Base-by-base conservation (phyloP, 768 basidiomycete species). In the Mycena pura region DNA sequence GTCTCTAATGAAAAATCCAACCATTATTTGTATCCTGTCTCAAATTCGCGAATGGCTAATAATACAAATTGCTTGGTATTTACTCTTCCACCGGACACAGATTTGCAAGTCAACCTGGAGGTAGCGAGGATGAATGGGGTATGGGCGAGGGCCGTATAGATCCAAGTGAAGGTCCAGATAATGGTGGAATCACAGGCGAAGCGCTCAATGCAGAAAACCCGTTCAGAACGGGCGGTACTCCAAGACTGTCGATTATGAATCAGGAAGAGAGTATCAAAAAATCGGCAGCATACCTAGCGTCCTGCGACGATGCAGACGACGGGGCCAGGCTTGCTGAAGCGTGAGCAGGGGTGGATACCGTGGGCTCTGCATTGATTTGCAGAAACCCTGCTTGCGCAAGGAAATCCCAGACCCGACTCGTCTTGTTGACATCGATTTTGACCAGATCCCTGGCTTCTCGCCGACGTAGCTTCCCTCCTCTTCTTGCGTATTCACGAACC, bases 351-450 rank as follows among this genome's bases (percentile, higher is more conserved):
- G 34, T 55, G 5, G 36, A 19, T 22, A 63, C 41, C 32, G 73
- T 64, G 63, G 79, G 77, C 57, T 89, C 87, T 3, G 82, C 78
- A 1, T 83, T 85, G 58, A 92, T 90, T 68, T 87, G 90, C 65
- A 92, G 78, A 73, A 88, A 92, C 14, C 95, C 94, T 6, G 90
- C 86, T 69, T 92, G 90, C 3, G 93, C 92, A 28, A 96, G 80
- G 73, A 94, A 96, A 71, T 96, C 95, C 92, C 94, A 97, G 29
- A 95, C 92, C 38, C 91, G 82, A 74, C 89, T 90, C 1, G 93
- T 95, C 76, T 97, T 96, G 74, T 93, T 93, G 62, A 93, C 92
- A 72, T 95, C 95, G 63, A 97, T 93, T 75, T 93, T 95, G 66
- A 96, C 89, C 60, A 96, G 80, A 73, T 93, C 93, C 49, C 92